Evolutionary conservation across 345 rosid species (phyloP).

Genomic region (Eucalyptus brandiana): DNA sequence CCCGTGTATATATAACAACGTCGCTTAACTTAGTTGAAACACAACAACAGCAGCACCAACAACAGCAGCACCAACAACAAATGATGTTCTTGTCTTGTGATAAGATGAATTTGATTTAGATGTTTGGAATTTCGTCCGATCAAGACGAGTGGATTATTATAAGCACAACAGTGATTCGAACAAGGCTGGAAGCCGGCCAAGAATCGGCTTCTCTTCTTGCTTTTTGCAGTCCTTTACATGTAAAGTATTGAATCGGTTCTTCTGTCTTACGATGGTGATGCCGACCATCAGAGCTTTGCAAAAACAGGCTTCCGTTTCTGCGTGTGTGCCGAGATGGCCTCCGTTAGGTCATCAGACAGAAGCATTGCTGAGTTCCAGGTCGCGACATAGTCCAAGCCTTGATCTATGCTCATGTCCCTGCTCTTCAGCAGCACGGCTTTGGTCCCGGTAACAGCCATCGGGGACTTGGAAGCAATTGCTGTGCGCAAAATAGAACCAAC

Average conservation of each 20-base stretch:
- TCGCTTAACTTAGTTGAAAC: not conserved
- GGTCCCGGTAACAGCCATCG: conserved; percentile 68
- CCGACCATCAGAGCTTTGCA: conserved; percentile 42
- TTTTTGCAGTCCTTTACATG: not conserved
- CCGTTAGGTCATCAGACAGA: conserved; percentile 47
- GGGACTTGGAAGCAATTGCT: conserved; percentile 73
- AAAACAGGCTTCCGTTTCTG: conserved; percentile 54
- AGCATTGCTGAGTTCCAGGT: conserved; percentile 88
- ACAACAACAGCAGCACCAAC: not conserved
- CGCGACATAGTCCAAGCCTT: conserved; percentile 80
- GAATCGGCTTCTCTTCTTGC: not conserved
- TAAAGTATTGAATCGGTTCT: not conserved
- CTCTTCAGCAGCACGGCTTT: conserved; percentile 60
- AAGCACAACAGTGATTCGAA: not conserved
- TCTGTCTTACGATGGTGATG: not conserved
- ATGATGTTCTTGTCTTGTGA: not conserved
- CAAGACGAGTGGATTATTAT: not conserved
- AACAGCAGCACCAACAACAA: not conserved
- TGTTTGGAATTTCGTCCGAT: not conserved
- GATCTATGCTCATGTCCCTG: conserved; percentile 63
- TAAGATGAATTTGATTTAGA: not conserved
- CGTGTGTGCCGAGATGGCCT: conserved; percentile 41
- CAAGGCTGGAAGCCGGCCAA: not conserved
- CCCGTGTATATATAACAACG: not conserved
- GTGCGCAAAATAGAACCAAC: not conserved